A percentile compares a stretch with the other conserved stretches of the same genome.
Evolutionary conservation across 129 eudicot species (phyloP).

Genomic region (Glebionis coronaria): DNA sequence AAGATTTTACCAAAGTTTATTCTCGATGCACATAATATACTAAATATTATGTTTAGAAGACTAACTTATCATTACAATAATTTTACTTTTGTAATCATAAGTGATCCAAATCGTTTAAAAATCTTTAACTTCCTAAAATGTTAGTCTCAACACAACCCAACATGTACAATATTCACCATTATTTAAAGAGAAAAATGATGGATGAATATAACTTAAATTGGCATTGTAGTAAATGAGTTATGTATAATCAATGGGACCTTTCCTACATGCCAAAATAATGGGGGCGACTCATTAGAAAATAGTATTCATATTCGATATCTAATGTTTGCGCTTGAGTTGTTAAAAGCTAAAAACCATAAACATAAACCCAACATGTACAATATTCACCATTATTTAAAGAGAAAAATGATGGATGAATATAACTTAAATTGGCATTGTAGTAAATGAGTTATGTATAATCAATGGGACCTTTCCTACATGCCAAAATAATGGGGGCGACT

Average conservation of each 20-base stretch:
- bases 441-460: conserved; percentile 70
- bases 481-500: conserved; percentile 29
- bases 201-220: conserved; percentile 47
- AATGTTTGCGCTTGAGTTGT: not conserved
- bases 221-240: conserved; percentile 49
- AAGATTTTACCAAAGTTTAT: too few species aligned
- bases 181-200: conserved; percentile 5
- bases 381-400: not conserved
- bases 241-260: conserved; percentile 82
- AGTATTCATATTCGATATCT: not conserved
- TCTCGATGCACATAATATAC: too few species aligned
- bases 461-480: conserved; percentile 86
- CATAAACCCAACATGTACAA: not conserved
- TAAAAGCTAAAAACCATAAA: too few species aligned
- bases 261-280: conserved; percentile 64
- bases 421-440: conserved; percentile 60
- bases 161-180: not conserved
- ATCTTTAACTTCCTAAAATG: not conserved
- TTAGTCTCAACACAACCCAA: not conserved
- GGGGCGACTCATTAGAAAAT: conserved; percentile 7
- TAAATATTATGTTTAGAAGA: too few species aligned
- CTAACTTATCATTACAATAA: too few species aligned
- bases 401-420: not conserved
- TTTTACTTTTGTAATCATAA: not conserved
- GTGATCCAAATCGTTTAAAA: not conserved